Evolutionary conservation across 768 basidiomycete genomes (phyloP).

Genomic region (Tephrocybe sp.): DNA sequence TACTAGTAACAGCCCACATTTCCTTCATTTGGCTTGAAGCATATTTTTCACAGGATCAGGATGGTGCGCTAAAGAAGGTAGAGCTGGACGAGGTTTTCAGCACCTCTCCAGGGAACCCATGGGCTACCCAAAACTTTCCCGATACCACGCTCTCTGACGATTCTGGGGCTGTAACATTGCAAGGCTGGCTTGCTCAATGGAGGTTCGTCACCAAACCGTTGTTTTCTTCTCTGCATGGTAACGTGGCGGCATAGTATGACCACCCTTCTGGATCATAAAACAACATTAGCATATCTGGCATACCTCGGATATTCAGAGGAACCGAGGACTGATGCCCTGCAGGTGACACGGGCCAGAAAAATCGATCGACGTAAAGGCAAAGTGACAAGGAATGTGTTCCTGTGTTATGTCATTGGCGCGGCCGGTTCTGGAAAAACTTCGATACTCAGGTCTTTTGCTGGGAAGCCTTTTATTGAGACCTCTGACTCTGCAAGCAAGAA

Average conservation of each 20-base stretch:
- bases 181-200: constrained; percentile 99
- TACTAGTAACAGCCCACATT: constrained; percentile 20
- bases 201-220: constrained; percentile 51
- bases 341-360: constrained; percentile 83
- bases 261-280: constrained; percentile 90
- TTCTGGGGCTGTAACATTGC: constrained; percentile 87
- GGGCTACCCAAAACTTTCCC: constrained; percentile 88
- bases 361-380: constrained; percentile 85
- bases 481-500: constrained; percentile 88
- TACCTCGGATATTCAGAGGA: constrained; percentile 89
- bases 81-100: constrained; percentile 91
- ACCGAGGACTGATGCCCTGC: constrained; percentile 79
- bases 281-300: constrained; percentile 91
- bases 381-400: constrained; percentile 87
- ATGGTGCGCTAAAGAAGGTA: constrained; percentile 81
- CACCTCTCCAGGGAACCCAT: constrained; percentile 97
- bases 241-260: constrained; percentile 71
- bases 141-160: constrained; percentile 89
- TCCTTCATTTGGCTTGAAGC: not conserved
- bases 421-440: constrained; percentile 96
- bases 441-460: constrained; percentile 80
- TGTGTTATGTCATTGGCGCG: constrained; percentile 93
- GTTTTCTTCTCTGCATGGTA: not conserved
- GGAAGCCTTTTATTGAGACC: constrained; percentile 68
- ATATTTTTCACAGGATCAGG: constrained; percentile 68